Evolutionary conservation across 169 alveolate species (phyloP), one percentile per base, ranked within the genome.

Genomic region (Eimeria falciformis): DNA sequence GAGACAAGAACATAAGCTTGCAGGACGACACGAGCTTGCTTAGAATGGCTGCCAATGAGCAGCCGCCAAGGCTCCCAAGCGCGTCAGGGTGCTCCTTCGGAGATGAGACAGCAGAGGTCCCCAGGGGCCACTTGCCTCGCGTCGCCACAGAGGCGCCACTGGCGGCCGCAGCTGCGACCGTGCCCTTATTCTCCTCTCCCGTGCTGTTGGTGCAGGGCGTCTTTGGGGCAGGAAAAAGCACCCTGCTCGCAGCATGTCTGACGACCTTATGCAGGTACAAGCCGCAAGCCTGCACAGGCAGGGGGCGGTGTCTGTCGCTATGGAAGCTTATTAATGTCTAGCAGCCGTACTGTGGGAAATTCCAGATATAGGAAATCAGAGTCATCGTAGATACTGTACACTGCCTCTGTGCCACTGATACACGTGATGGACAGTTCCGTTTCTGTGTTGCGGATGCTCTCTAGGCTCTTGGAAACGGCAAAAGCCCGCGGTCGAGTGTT

Each of bases 151-250:
- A 47, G 3, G 33, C 87, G 2, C 47, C 62, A 3, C 87, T 78
- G 87, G 46, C 37, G 17, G 46, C 87, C 29, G 53, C 68, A 78
- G 87, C 87, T 17, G 87, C 50, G 5, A 25, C 18, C 21, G 47
- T 47, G 87, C 87, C 68, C 25, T 27, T 47, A 27, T 47, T 68
- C 2, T 78, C 93, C 2, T 46, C 93, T 5, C 91, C 94, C 40
- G 11, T 78, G 2, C 55, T 91, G 33, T 86, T 91, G 0, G 94
- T 91, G 6, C 91, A 91, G 33, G 94, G 94, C 3, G 94, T 91
- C 87, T 91, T 91, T 21, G 91, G 94, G 3, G 94, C 91, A 23
- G 94, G 94, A 27, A 79, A 77, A 62, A 91, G 86, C 6, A 58
- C 94, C 0, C 65, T 91, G 33, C 91, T 91, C 1, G 83, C 94